Base-by-base conservation (phyloP, 2,329 filamentous ascomycete species). In the Plectosphaerella plurivora region DNA sequence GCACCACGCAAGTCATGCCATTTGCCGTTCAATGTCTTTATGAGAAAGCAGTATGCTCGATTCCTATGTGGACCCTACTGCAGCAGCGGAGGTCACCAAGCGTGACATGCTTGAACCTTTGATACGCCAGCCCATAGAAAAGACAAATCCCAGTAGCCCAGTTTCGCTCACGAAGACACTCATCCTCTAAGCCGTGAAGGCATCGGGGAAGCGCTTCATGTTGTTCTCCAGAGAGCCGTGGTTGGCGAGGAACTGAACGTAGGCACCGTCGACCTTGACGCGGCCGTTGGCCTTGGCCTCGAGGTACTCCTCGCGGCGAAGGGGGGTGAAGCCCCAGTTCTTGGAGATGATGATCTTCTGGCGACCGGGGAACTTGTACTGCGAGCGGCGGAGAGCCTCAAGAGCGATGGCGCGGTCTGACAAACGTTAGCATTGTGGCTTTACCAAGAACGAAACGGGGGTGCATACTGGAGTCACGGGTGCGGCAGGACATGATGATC, bases 311-410 rank as follows among this genome's bases (percentile, higher is more conserved):
- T 97, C 94, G 68, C 94, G 92, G 71, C 91, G 88, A 69, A 99
- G 90, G 73, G 92, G 92, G 60, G 94, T 99, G 89, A 99, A 99
- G 67, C 94, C 94, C 94, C 94, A 99, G 87, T 99, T 99, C 91
- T 97, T 99, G 84, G 89, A 95, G 81, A 97, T 88, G 71, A 99
- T 97, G 82, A 99, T 97, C 91, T 99, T 99, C 86, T 99, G 94
- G 81, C 94, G 93, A 77, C 94, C 94, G 65, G 94, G 94, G 90
- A 99, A 99, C 89, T 97, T 99, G 91, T 97, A 97, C 88, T 97
- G 94, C 63, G 91, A 95, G 76, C 94, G 91, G 75, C 95, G 93
- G 75, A 99, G 90, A 73, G 94, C 94, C 88, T 99, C 94, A 70
- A 99, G 91, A 74, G 94, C 94, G 70, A 87, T 85, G 65, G 88